Conservation (phyloP, 257 asterid genomes). For the Forsythia viridissima region DNA sequence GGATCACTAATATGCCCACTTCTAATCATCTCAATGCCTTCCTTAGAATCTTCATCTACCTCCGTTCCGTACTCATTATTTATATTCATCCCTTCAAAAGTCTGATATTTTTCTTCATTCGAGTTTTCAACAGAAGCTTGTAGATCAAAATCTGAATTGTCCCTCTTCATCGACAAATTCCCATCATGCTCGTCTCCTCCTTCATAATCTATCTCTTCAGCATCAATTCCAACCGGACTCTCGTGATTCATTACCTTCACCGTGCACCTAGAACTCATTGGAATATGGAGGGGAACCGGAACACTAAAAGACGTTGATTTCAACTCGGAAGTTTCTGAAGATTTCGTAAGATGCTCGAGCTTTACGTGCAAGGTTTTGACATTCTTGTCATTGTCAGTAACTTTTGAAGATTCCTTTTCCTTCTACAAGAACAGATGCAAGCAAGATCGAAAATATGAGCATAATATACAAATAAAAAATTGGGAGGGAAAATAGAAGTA, state of each 20-base stretch:
- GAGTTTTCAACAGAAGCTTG: slow-evolving; percentile 27
- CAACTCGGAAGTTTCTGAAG: slow-evolving; percentile 38
- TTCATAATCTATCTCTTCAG: slow-evolving; percentile 52
- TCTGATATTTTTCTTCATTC: slow-evolving; percentile 32
- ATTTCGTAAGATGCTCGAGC: slow-evolving; percentile 37
- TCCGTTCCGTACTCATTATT: slow-evolving; percentile 19
- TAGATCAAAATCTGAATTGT: slow-evolving; percentile 47
- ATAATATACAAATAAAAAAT: background rate
- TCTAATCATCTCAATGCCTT: slow-evolving; percentile 27
- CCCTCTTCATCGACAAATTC: slow-evolving; percentile 37
- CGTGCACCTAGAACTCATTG: slow-evolving; percentile 39
- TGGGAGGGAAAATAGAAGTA: background rate
- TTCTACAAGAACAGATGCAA: slow-evolving; percentile 33
- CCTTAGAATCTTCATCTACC: slow-evolving; percentile 25
- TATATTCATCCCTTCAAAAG: slow-evolving; percentile 16
- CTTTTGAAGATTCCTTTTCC: slow-evolving; percentile 8
- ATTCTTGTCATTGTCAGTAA: too few species aligned
- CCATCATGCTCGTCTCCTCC: slow-evolving; percentile 69
- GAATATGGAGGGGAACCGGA: slow-evolving; percentile 43
- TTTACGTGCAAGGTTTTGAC: slow-evolving; percentile 33
- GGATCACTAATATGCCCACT: slow-evolving; percentile 73
- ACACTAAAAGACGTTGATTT: slow-evolving; percentile 46
- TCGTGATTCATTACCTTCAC: slow-evolving; percentile 58
- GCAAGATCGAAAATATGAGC: background rate
- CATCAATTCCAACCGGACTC: slow-evolving; percentile 47